phyloP scores from a whole-genome alignment of 345 rosid genomes.

The Carallia pectinifolia region DNA sequence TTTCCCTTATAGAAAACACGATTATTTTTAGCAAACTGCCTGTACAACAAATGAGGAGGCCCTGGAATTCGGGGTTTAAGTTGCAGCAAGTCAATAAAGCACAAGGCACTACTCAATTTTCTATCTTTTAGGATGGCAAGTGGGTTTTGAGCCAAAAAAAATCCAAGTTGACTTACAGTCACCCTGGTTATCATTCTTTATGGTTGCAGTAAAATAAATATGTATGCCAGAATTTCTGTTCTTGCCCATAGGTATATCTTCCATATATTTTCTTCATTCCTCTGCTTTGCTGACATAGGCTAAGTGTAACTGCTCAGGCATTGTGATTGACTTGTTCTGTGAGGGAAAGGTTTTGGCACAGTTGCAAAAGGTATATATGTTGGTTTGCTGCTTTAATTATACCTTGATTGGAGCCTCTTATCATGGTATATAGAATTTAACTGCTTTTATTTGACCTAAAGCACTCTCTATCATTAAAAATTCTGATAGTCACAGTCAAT shows the following conservation, averaged over 20 bases:
- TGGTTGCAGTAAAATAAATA: neutral
- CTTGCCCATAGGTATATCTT: neutral
- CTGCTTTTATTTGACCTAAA: too few relatives aligned
- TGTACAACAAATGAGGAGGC: neutral
- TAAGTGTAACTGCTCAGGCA: constrained; percentile 40
- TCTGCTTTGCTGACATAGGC: constrained; percentile 14
- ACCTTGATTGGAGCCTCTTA: neutral
- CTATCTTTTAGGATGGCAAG: too few relatives aligned
- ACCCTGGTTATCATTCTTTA: neutral
- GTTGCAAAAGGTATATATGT: constrained; percentile 60
- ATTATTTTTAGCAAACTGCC: neutral
- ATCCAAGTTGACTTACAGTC: neutral
- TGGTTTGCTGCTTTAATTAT: neutral
- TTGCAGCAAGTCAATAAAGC: neutral
- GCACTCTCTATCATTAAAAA: too few relatives aligned
- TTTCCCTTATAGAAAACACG: neutral
- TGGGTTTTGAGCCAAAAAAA: too few relatives aligned
- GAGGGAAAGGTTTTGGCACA: constrained; percentile 65
- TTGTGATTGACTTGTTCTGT: constrained; percentile 67
- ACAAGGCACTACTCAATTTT: too few relatives aligned
- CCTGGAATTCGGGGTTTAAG: neutral
- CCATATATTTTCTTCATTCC: neutral
- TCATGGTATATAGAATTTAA: too few relatives aligned
- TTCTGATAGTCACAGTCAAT: too few relatives aligned
- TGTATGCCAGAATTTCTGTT: neutral